Evolutionary conservation across 2,329 filamentous ascomycete genomes (phyloP), one percentile per base, ranked within the genome.

Genomic region (Beauveria rudraprayagi): DNA sequence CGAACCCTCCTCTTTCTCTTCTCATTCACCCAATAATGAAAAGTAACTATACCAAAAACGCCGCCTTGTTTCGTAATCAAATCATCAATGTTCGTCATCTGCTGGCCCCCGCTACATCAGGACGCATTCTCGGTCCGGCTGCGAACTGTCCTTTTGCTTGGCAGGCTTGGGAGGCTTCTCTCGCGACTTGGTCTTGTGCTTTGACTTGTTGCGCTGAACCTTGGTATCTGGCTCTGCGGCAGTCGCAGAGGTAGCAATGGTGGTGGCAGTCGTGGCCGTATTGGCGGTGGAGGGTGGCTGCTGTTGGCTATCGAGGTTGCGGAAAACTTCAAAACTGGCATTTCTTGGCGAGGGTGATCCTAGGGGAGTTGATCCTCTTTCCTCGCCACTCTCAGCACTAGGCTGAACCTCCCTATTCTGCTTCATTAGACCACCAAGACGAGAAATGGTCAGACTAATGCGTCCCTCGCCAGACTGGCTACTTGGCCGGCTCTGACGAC

Each of bases 401-500:
- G 55, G 28, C 9, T 77, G 67, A 0, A 73, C 75, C 62, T 85
- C 82, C 66, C 76, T 82, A 71, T 80, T 83, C 9, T 76, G 66
- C 56, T 78, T 79, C 66, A 80, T 78, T 7, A 84, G 75, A 0
- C 79, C 77, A 10, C 78, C 79, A 4, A 84, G 71, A n/a, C 81
- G 78, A 17, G 78, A 80, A 69, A 87, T 83, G 3, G 80, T 82
- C 19, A 80, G 73, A 67, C 81, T 85, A 61, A 85, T 79, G 4
- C 84, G 77, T 17, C 77, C 77, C 65, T 87, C 84, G 30, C 83
- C 82, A 1, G 77, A 79, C 65, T 86, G 83, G 66, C 84, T 87
- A 19, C 73, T 74, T 5, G 84, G 81, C 14, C 84, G 79, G 65
- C 83, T 85, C 65, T 79, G 71, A 73, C 65, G 75, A 66, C 59